Evolutionary conservation across 1,284 basidiomycete genomes (phyloP).

Genomic region (Ganoderma sinense): DNA sequence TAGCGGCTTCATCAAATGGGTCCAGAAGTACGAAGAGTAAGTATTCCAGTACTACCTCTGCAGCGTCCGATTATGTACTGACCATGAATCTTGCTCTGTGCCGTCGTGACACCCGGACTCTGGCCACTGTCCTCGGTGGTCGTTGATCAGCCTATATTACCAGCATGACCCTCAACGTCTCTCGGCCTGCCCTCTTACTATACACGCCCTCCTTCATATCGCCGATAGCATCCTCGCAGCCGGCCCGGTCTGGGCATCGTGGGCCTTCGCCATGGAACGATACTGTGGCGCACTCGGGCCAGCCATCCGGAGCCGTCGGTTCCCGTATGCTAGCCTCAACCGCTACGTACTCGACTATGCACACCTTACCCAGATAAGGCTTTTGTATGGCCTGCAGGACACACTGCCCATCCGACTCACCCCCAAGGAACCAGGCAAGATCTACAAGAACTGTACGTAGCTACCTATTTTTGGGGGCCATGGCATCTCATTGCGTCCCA

Average conservation of each 20-base stretch:
- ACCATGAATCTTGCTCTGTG: no score
- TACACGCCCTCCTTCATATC: slow-evolving; percentile 22
- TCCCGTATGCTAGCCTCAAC: background rate
- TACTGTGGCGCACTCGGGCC: slow-evolving; percentile 4
- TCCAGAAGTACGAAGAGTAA: slow-evolving; percentile 50
- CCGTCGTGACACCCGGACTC: background rate
- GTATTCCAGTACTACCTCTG: background rate
- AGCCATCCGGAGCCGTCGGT: background rate
- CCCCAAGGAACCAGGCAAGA: no score
- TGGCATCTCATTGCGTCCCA: no score
- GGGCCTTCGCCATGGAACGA: background rate
- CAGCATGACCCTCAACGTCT: slow-evolving; percentile 28
- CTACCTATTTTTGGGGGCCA: no score
- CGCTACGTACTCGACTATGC: slow-evolving; percentile 27
- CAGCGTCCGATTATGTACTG: no score
- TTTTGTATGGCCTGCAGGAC: slow-evolving; percentile 17
- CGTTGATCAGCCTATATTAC: slow-evolving; percentile 43
- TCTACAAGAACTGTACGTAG: no score
- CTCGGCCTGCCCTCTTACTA: background rate
- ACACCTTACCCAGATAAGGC: slow-evolving; percentile 16
- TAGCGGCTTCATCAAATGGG: slow-evolving; percentile 48
- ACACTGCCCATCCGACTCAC: no score
- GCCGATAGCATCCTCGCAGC: slow-evolving; percentile 38
- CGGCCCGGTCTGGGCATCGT: slow-evolving; percentile 44
- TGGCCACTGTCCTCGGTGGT: no score